These are phyloP conservation scores for Pholiota microspora DNA, from an alignment of 768 basidiomycete species.

Conservation along the genomic window DNA sequence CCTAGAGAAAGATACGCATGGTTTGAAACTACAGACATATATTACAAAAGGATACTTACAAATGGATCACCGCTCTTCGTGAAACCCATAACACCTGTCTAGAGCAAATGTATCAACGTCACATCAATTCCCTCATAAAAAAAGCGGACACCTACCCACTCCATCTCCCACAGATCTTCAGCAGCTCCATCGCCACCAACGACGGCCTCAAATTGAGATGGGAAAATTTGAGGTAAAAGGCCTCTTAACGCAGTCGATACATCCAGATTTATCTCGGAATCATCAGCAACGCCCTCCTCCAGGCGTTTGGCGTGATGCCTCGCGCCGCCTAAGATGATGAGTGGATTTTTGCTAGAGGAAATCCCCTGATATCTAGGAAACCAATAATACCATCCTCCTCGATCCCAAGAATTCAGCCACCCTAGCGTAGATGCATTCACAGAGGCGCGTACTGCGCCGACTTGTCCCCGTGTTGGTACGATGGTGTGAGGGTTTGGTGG, in stretches of 20 bases:
- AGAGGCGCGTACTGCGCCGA: constrained; percentile 40
- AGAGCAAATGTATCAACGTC: not conserved
- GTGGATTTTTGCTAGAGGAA: constrained; percentile 40
- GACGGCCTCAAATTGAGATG: constrained; percentile 40
- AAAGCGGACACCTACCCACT: constrained; percentile 60
- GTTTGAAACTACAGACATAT: not conserved
- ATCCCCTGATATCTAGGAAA: constrained; percentile 54
- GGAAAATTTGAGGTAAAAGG: constrained; percentile 61
- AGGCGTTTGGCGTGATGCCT: constrained; percentile 45
- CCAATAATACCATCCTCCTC: constrained; percentile 72
- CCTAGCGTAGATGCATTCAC: constrained; percentile 38
- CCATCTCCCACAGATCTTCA: constrained; percentile 59
- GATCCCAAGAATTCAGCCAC: constrained; percentile 43
- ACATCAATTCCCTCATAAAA: not conserved
- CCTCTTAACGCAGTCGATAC: constrained; percentile 50
- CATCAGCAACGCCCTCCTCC: constrained; percentile 57
- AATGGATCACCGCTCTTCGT: constrained; percentile 63
- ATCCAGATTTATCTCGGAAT: constrained; percentile 45
- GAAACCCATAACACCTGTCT: constrained; percentile 87
- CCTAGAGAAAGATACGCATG: constrained; percentile 33
- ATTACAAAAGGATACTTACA: constrained; percentile 37
- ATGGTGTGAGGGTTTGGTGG: constrained; percentile 31
- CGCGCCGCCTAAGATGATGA: constrained; percentile 75
- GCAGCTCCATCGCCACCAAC: constrained; percentile 21
- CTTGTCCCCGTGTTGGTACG: constrained; percentile 73